A percentile compares a stretch with the other conserved stretches of the same genome.
Conservation (phyloP, 1,284 basidiomycete species). For the Ceratobasidium sp. region DNA sequence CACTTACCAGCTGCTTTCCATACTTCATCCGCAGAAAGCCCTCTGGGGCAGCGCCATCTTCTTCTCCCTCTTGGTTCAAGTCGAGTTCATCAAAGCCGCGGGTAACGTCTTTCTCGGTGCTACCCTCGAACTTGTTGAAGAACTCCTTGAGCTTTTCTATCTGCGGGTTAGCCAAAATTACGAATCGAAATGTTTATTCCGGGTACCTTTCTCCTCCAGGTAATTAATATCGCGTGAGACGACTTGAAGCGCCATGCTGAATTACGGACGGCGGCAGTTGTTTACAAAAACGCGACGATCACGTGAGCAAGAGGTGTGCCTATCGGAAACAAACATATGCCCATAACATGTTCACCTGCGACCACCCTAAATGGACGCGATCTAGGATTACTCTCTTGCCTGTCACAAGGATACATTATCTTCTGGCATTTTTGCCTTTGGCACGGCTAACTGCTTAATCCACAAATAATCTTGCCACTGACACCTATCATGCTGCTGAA, state of each 20-base stretch:
- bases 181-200: constrained; percentile 18
- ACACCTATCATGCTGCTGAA: too few species aligned
- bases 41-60: constrained; percentile 58
- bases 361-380: not conserved
- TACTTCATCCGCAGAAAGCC: constrained; percentile 76
- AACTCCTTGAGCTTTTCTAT: constrained; percentile 76
- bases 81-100: constrained; percentile 76
- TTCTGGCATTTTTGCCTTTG: not conserved
- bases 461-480: too few species aligned
- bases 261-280: constrained; percentile 41
- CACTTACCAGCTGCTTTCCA: constrained; percentile 84
- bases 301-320: constrained; percentile 21
- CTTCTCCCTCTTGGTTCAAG: constrained; percentile 68
- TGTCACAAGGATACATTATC: not conserved
- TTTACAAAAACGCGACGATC: constrained; percentile 41
- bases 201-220: constrained; percentile 58
- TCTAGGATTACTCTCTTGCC: too few species aligned
- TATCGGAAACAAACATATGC: constrained; percentile 25
- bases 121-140: constrained; percentile 70
- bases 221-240: constrained; percentile 64
- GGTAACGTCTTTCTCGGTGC: constrained; percentile 73
- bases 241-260: constrained; percentile 62
- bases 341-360: not conserved
- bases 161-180: constrained; percentile 43
- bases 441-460: too few species aligned